Conservation (phyloP, 2,329 filamentous ascomycete genomes). For the Aureobasidium namibiae region DNA sequence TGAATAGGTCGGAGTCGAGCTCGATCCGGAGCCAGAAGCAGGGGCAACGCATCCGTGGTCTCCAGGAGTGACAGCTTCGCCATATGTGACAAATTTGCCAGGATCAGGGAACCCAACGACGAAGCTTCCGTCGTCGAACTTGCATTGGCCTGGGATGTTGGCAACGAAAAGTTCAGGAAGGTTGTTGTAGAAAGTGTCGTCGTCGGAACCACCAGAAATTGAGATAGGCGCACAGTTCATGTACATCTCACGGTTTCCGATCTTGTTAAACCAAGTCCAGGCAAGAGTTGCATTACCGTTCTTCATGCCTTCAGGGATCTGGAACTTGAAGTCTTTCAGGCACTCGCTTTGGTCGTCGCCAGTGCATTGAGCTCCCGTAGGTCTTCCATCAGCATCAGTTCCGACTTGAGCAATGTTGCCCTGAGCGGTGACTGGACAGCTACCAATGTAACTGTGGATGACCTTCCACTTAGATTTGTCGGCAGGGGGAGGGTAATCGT, state of each 20-base stretch:
- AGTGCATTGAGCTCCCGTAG: conserved; percentile 13
- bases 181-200: conserved; percentile 37
- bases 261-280: conserved; percentile 91
- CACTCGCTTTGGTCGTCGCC: conserved; percentile 19
- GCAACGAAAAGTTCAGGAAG: conserved; percentile 71
- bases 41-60: neutral
- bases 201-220: conserved; percentile 48
- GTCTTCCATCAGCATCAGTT: conserved; percentile 29
- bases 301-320: conserved; percentile 62
- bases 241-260: conserved; percentile 94
- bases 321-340: conserved; percentile 57
- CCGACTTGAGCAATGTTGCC: conserved; percentile 41
- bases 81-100: conserved; percentile 46
- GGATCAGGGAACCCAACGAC: conserved; percentile 57
- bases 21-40: neutral
- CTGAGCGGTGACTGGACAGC: conserved; percentile 59
- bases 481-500: conserved; percentile 60
- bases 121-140: neutral
- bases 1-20: conserved; percentile 15
- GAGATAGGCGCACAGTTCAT: conserved; percentile 85
- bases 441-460: conserved; percentile 78
- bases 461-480: conserved; percentile 67
- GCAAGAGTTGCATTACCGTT: conserved; percentile 72
- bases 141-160: conserved; percentile 44
- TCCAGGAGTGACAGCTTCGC: conserved; percentile 13